Evolutionary conservation across 257 asterid genomes (phyloP), one percentile per base, ranked within the genome.

Genomic region (Phtheirospermum japonicum): DNA sequence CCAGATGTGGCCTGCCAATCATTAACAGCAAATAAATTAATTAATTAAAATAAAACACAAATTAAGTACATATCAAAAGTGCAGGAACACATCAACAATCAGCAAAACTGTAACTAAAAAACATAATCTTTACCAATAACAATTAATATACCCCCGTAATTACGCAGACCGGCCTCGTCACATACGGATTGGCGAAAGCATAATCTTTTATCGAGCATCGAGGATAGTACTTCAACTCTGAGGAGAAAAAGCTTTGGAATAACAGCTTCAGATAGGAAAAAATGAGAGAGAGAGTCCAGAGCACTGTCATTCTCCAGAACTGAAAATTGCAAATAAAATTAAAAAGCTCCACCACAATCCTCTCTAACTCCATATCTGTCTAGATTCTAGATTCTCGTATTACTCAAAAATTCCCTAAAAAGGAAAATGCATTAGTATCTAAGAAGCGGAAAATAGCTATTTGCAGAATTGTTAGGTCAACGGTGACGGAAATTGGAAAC

Each of bases 1-100:
- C 98, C 97, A 65, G 95, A 88, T 7, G 98, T 82, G 42, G 95
- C 95, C 97, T 88, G 82, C 66, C 73, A 73, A 63, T 31, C 42
- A 62, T 31, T 19, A 60, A 50, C 72, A 45, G 7, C 11, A 16
- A 48, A 6, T 16, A 48, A 48, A 16, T 2, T 6, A 16, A 17
- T 17, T 2, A 45, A 45, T n/a, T 6, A 40, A 9, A 12, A 40
- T 12, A 13, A 45, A 13, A 45, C 6, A 42, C 48, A 42, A 0
- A 45, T 45, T 1, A 45, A 45, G 34, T 40, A 54, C 31, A 30
- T 14, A 7, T 49, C 14, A 36, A 50, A 17, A 49, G 17, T 49
- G 23, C 18, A 30, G 40, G 7, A 42, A 37, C n/a, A 53, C 36
- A 17, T 7, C 8, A 54, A 60, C 48, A 65, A 31, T 16, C 3